Evolutionary conservation across 495 filamentous ascomycete genomes (phyloP).

Genomic region (Achaetomiella virescens): DNA sequence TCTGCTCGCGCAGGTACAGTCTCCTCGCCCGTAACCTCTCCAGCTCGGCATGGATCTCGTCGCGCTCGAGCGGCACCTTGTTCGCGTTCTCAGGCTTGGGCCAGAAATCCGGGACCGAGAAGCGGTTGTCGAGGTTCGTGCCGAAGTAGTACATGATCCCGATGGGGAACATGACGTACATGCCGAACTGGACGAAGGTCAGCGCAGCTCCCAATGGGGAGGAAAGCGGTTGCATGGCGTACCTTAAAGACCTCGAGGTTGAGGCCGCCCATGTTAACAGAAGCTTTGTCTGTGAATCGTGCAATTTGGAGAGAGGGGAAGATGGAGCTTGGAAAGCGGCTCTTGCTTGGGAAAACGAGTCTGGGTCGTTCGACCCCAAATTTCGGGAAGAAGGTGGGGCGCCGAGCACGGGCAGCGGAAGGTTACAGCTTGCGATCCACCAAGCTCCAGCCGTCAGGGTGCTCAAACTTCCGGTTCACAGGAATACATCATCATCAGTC

Average conservation of each 20-base stretch:
- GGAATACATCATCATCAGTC: no score
- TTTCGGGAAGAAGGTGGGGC: conserved; percentile 4
- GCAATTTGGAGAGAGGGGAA: background rate
- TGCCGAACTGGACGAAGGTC: conserved; percentile 68
- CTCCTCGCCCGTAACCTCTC: conserved; percentile 60
- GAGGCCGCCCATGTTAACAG: conserved; percentile 60
- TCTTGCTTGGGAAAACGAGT: conserved; percentile 29
- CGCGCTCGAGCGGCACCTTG: conserved; percentile 78
- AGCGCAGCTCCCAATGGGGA: no score
- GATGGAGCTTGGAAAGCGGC: conserved; percentile 42
- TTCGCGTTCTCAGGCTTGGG: conserved; percentile 79
- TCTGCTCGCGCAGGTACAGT: conserved; percentile 52
- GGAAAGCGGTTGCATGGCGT: conserved; percentile 11
- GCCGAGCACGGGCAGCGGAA: background rate
- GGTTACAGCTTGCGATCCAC: background rate
- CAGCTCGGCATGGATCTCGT: conserved; percentile 77
- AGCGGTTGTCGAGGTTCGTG: conserved; percentile 91
- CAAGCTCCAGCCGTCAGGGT: conserved; percentile 33
- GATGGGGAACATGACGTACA: conserved; percentile 98
- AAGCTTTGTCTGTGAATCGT: background rate
- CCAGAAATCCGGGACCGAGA: conserved; percentile 89
- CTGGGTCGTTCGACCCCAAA: conserved; percentile 1
- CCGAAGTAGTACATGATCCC: conserved; percentile 99
- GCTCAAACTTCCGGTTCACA: background rate
- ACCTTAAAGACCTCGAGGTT: conserved; percentile 98